These are phyloP conservation scores for Wickerhamomyces hampshirensis DNA, from an alignment of 805 yeast genomes.

Conservation along the genomic window DNA sequence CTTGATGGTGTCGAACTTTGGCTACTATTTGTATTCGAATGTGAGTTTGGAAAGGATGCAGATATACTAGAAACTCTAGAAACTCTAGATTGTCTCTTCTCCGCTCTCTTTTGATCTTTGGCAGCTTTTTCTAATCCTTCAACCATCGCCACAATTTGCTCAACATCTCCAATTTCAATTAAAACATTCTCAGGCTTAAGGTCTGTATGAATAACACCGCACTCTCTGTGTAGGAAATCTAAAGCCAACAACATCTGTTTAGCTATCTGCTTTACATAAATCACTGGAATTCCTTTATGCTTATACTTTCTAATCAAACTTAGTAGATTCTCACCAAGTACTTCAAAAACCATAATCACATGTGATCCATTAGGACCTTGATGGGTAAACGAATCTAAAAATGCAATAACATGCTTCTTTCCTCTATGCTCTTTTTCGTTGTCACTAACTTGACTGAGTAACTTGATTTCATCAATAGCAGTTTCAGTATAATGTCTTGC, in stretches of 20 bases:
- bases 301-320: conserved; percentile 76
- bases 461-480: conserved; percentile 86
- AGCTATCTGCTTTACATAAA: conserved; percentile 75
- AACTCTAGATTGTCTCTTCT: conserved; percentile 32
- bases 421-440: conserved; percentile 72
- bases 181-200: conserved; percentile 72
- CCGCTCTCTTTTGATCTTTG: conserved; percentile 36
- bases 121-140: conserved; percentile 54
- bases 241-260: conserved; percentile 71
- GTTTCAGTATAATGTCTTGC: conserved; percentile 91
- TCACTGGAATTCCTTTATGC: conserved; percentile 74
- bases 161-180: conserved; percentile 81
- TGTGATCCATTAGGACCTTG: conserved; percentile 90
- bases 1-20: conserved; percentile 22
- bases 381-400: conserved; percentile 82
- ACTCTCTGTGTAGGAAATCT: conserved; percentile 65
- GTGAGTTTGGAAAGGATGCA: no score
- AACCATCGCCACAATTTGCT: conserved; percentile 63
- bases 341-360: conserved; percentile 96
- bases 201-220: conserved; percentile 74
- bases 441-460: conserved; percentile 62
- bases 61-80: conserved; percentile 19
- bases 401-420: conserved; percentile 70
- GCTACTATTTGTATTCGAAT: conserved; percentile 18
- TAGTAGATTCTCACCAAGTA: conserved; percentile 86